Base-by-base conservation (phyloP, 2,329 filamentous ascomycete genomes). In the Dactylonectria estremocensis region DNA sequence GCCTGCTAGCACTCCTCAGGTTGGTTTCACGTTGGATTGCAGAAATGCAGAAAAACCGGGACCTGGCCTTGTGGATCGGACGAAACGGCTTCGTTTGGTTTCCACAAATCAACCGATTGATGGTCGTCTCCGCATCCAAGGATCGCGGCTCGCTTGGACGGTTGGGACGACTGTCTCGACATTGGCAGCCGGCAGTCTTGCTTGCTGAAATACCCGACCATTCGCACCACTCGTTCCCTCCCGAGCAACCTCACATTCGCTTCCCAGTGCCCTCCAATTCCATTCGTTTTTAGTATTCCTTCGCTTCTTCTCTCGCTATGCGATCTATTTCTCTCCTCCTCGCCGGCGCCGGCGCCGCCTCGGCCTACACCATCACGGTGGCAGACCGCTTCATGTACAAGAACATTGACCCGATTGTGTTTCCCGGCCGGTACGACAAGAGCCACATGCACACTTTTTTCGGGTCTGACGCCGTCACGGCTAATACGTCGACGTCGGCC, bases 401-500 rank as follows among this genome's bases (percentile, higher is more conserved):
- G 69, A 80, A 79, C 65, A 77, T 80, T 16, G 76, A 80, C 33
- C 77, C 77, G 1, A 78, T 80, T 31, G 72, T 78, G 33, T 78
- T 77, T 55, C 78, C 78, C 0, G 76, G 78, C 8, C 48, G 74
- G 63, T 74, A 80, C 53, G 52, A 48, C 48, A 77, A 74, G 68
- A 78, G 77, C 20, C 79, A 80, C 57, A 54, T 81, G 64, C 79
- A 80, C 71, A 77, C 76, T 14, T 80, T 79, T 69, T 81, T 81
- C 64, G 80, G 79, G 31, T 80, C 78, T 56, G 79, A 80, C 46
- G 71, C 71, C 0, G 69, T 75, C 0, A 81, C 77, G 1, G 66
- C 74, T 66, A 69, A 75, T 66, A 77, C 78, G 14, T 76, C 72
- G 24, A 77, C 76, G 5, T 73, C 67, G n/a, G 69, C 68, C 2